phyloP scores from a whole-genome alignment of 805 yeast genomes.

The Pichia occidentalis region DNA sequence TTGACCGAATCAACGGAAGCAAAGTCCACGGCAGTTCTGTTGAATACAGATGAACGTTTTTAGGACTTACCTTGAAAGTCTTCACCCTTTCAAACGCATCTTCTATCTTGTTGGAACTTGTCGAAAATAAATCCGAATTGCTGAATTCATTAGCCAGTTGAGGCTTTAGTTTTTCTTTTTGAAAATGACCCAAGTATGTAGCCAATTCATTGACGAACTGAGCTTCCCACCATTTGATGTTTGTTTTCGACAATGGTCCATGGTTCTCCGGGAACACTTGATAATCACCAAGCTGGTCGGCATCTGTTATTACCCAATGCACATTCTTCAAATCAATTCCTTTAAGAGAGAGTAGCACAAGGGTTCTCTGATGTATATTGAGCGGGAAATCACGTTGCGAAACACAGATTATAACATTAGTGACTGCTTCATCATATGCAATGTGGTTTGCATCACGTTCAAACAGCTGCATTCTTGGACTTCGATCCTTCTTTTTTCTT shows the following conservation, averaged over 20 bases:
- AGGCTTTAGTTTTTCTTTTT: neutral
- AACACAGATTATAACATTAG: conserved; percentile 6
- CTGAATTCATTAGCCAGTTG: neutral
- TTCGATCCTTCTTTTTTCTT: neutral
- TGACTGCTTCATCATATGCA: neutral
- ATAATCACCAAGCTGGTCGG: conserved; percentile 7
- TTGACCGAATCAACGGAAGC: conserved; percentile 4
- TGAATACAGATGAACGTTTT: conserved; percentile 9
- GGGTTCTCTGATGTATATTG: conserved; percentile 4
- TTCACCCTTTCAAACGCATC: neutral
- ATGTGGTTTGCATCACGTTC: too few species aligned
- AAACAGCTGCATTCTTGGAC: neutral
- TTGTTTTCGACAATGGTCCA: neutral
- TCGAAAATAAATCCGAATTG: too few species aligned
- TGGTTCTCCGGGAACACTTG: neutral
- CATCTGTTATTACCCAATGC: conserved; percentile 11
- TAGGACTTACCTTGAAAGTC: neutral
- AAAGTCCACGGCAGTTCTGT: conserved; percentile 3
- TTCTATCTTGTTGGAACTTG: too few species aligned
- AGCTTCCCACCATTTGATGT: neutral
- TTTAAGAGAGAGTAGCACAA: neutral
- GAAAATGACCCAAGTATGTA: neutral
- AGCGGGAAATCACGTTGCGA: conserved; percentile 11
- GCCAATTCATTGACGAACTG: neutral
- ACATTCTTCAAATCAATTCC: conserved; percentile 3